Evolutionary conservation across 2,329 filamentous ascomycete species (phyloP), one percentile per base, ranked within the genome.

Genomic region (Ophiocordyceps polyrhachis-furcata): DNA sequence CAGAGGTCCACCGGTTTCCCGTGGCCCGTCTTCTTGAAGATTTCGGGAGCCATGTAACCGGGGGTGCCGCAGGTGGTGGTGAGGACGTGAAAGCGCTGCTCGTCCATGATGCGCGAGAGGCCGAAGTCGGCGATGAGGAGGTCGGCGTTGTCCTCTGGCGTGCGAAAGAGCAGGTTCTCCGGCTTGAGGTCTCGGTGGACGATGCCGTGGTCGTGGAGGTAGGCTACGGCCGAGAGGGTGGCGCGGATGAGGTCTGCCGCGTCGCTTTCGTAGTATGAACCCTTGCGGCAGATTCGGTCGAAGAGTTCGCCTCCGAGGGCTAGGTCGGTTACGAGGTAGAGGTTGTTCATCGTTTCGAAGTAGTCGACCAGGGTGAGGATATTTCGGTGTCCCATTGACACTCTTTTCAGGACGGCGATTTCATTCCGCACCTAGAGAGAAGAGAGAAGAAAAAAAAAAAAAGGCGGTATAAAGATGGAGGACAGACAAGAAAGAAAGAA

Each of bases 341-440:
- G 74, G 65, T 98, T 98, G 68, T 98, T 96, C 84, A 95, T 93
- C 7, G 91, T 98, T 68, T 98, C 91, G 59, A 98, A 98, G 65
- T 96, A 98, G 68, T 98, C 91, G 55, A 96, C 91, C 47, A 98
- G 73, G 1, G 91, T 98, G 49, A 98, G 69, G 60, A 98, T 96
- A 60, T 98, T 98, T 62, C 91, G 85, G 66, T 98, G 89, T 45
- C 91, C 91, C 84, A 98, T 94, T 1, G 89, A 96, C n/a, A 98
- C 89, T 57, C 82, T 82, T 64, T 96, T 96, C 52, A 98, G 73
- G 23, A 98, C 87, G 7, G 91, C 89, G 55, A 98, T 98, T 66
- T 98, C 91, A 61, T 98, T 98, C 50, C 91, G 83, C 47, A 93
- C 85, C 86, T 93, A 41, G n/a, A 7, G 14, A n/a, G 11, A 13